Conservation (phyloP, 176 grass and related monocot species). For the Oryza glaberrima region DNA sequence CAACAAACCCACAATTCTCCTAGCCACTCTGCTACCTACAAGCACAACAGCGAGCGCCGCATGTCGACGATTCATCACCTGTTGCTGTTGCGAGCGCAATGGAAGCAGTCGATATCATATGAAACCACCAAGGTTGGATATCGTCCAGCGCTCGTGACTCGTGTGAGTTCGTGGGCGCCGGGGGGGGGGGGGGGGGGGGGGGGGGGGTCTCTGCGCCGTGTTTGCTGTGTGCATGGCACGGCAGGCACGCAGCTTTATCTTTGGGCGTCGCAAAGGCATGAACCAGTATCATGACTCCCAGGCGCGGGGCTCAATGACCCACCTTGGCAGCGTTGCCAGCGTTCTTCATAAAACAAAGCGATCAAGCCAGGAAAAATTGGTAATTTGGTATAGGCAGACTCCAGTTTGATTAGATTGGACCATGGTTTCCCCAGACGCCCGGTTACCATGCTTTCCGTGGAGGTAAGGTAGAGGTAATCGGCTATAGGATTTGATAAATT, state of each 20-base stretch:
- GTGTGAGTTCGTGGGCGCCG: constrained; percentile 48
- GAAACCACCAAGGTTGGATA: no score
- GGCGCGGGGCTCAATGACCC: background rate
- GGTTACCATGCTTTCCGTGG: no score
- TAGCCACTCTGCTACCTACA: no score
- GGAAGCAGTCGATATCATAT: no score
- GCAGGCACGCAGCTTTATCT: constrained; percentile 37
- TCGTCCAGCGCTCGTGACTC: background rate
- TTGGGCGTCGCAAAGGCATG: constrained; percentile 28
- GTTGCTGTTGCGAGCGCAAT: no score
- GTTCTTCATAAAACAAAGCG: background rate
- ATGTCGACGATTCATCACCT: no score
- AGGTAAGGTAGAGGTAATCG: no score
- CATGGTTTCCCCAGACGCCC: no score
- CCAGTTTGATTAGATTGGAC: background rate
- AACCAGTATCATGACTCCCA: constrained; percentile 4
- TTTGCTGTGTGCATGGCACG: constrained; percentile 21
- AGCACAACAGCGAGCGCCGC: no score
- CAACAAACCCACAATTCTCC: no score
- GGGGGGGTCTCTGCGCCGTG: background rate
- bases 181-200: background rate
- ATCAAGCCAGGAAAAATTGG: background rate
- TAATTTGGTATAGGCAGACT: background rate
- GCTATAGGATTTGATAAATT: no score
- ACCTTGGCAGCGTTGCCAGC: background rate